Conservation (phyloP, 2,329 filamentous ascomycete species). For the Fusarium duplospermum region DNA sequence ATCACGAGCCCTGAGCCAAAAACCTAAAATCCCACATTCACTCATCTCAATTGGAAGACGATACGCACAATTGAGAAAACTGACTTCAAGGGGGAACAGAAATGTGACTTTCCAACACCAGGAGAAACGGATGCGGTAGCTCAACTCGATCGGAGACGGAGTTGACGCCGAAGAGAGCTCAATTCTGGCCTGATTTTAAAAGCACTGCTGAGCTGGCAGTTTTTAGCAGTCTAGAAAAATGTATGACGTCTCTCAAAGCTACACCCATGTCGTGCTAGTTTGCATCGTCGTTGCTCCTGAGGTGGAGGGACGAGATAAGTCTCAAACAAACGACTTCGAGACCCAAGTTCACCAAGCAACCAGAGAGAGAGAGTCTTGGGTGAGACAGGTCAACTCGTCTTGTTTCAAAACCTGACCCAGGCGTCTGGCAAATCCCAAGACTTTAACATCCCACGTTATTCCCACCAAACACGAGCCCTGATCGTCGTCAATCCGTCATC, state of each 20-base stretch:
- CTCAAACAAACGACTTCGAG: background rate
- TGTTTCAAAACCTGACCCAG: constrained; percentile 1
- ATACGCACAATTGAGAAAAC: background rate
- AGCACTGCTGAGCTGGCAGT: constrained; percentile 10
- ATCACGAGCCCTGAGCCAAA: background rate
- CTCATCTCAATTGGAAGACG: constrained; percentile 1
- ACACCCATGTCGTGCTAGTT: background rate
- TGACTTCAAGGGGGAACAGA: constrained; percentile 2
- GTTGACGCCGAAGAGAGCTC: background rate
- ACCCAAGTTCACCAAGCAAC: background rate
- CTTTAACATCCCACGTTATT: constrained; percentile 6
- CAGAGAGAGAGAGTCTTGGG: background rate
- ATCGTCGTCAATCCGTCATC: constrained; percentile 29
- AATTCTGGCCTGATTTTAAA: background rate
- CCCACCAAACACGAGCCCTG: constrained; percentile 6
- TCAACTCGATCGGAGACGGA: constrained; percentile 6
- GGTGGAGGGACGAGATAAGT: background rate
- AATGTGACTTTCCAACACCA: background rate
- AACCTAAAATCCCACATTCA: background rate
- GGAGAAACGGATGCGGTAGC: background rate
- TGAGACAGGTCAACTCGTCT: background rate
- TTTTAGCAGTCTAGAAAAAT: background rate
- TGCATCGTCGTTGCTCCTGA: background rate
- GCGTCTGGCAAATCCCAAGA: background rate
- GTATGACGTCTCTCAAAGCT: constrained; percentile 2